These are phyloP conservation scores for Melastoma candidum DNA, from an alignment of 441 rosid genomes.

Conservation along the genomic window DNA sequence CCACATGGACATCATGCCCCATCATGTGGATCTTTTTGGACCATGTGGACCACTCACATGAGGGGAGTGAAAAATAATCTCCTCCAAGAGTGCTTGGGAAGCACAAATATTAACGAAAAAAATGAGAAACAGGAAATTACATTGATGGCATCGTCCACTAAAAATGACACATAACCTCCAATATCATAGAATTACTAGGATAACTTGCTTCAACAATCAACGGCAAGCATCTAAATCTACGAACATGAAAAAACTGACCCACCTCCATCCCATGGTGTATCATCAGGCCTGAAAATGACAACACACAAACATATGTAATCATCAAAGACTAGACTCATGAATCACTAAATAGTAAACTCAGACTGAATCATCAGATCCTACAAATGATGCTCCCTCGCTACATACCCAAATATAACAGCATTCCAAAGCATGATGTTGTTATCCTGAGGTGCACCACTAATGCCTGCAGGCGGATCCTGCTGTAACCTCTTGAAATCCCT, in stretches of 20 bases:
- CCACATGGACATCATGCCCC: no score
- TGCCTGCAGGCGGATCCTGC: conserved; percentile 62
- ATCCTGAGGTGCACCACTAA: conserved; percentile 60
- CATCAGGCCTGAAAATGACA: conserved; percentile 37
- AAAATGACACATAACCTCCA: no score
- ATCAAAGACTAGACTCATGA: conserved; percentile 1
- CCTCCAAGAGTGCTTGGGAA: no score
- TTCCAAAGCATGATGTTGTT: conserved; percentile 64
- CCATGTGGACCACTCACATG: no score
- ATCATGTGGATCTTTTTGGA: no score
- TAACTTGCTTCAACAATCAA: no score
- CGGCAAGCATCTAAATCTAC: background rate
- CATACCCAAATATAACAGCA: conserved; percentile 59
- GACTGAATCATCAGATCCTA: background rate
- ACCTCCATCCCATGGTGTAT: conserved; percentile 68
- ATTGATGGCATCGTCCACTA: no score
- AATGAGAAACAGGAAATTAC: no score
- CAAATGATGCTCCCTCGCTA: background rate
- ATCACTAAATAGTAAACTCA: background rate
- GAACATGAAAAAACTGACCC: conserved; percentile 3
- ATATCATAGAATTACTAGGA: no score
- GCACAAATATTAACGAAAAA: no score
- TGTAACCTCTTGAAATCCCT: conserved; percentile 70
- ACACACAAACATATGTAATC: conserved; percentile 3
- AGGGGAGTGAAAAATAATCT: no score